Percentiles rank a stretch among this genome's conserved stretches.
phyloP scores from a whole-genome alignment of 169 alveolate genomes.

The Cardiosporidium cionae region DNA sequence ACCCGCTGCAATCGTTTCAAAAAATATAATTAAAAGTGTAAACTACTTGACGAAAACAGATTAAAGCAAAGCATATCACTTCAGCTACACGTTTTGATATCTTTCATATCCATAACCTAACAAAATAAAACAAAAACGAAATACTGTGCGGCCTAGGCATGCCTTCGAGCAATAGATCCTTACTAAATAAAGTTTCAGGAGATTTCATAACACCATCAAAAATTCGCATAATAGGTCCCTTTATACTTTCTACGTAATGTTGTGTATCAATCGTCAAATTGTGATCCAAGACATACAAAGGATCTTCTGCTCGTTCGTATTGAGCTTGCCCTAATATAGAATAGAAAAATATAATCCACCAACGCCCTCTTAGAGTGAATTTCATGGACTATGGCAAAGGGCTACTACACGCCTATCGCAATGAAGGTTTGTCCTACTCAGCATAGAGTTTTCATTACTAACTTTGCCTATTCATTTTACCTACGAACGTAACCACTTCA shows the following conservation, averaged over 20 bases:
- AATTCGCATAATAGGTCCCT: constrained; percentile 35
- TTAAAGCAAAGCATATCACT: background rate
- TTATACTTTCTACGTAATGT: constrained; percentile 89
- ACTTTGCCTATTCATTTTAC: too few relatives aligned
- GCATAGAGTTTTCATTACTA: too few relatives aligned
- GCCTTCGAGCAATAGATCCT: background rate
- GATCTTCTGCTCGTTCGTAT: constrained; percentile 98
- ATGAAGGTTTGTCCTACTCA: too few relatives aligned
- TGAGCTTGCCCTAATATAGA: constrained; percentile 34
- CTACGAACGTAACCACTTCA: too few relatives aligned
- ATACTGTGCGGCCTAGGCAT: background rate
- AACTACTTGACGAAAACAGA: background rate
- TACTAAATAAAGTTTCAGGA: constrained; percentile 34
- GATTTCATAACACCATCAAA: constrained; percentile 42
- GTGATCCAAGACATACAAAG: constrained; percentile 90
- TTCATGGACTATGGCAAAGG: too few relatives aligned
- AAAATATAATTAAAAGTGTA: background rate
- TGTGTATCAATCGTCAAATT: constrained; percentile 93
- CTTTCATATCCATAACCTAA: too few relatives aligned
- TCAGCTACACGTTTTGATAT: background rate
- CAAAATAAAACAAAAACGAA: background rate
- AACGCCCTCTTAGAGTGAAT: background rate
- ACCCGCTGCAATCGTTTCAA: constrained; percentile 1
- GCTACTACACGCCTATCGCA: too few relatives aligned
- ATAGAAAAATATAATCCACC: background rate